Base-by-base conservation (phyloP, 768 basidiomycete genomes). In the Xerocomellus intermedius region DNA sequence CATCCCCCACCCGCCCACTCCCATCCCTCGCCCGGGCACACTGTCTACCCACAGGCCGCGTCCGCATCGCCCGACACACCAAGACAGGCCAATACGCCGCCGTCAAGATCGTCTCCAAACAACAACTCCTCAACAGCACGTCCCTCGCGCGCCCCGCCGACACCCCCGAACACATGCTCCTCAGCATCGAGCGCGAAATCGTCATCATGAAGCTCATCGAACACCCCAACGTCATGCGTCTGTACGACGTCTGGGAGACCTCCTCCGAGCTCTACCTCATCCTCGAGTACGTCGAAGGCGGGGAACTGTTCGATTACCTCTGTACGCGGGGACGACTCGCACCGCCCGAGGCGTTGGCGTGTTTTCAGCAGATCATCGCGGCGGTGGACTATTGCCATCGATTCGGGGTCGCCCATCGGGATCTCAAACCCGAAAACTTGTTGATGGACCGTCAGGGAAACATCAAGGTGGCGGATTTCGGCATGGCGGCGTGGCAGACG, bases 231-330 rank as follows among this genome's bases (percentile, higher is more conserved):
- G 85, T 98, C 60, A 84, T 97, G 82, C 87, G 85, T 54, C 82
- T 98, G 28, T 95, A 94, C 75, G 95, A 98, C 67, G 94, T 98
- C 58, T 98, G 92, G 93, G 94, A 98, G 73, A 94, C 94, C 0
- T 87, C 87, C 5, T 81, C 83, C 32, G 86, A 95, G 55, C 82
- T 96, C 60, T 97, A 84, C 70, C 84, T 98, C 56, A 87, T 98
- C 63, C 85, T 96, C 63, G 95, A 98, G 75, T 97, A 95, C 70
- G 86, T 95, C 58, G 89, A 94, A 60, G 92, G 91, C 55, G 95
- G 95, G 57, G 95, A 97, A 71, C 83, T 98, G 32, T 96, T 97
- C 73, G 91, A 98, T 63, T 86, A 95, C 69, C 81, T 97, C 44
- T 91, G 91, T 73, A 81, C 81, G 53, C 82, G 86, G 49, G 91